Conservation (phyloP, 768 basidiomycete species). For the Coprinopsis marcescibilis region DNA sequence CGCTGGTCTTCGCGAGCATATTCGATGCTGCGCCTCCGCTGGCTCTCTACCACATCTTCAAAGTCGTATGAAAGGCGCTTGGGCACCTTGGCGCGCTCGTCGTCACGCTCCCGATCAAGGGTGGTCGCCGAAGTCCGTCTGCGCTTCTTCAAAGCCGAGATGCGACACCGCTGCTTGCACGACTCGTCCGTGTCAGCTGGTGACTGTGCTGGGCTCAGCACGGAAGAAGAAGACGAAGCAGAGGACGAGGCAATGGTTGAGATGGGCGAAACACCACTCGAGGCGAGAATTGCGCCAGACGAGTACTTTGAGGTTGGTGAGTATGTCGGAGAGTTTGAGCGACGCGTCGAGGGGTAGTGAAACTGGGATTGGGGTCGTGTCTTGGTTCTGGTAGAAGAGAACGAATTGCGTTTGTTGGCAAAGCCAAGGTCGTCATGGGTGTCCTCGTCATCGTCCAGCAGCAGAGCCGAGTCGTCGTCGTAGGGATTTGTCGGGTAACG, state of each 20-base stretch:
- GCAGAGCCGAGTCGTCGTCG: slow-evolving; percentile 8
- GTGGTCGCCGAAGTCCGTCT: slow-evolving; percentile 4
- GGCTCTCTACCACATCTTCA: slow-evolving; percentile 1
- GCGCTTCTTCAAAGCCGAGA: slow-evolving; percentile 8
- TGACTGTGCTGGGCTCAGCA: background rate
- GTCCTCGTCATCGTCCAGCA: slow-evolving; percentile 9
- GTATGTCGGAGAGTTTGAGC: slow-evolving; percentile 8
- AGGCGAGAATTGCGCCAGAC: slow-evolving; percentile 8
- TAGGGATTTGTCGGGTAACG: slow-evolving; percentile 7
- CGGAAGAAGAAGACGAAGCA: slow-evolving; percentile 6
- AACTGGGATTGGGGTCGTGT: background rate
- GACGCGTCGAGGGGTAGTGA: slow-evolving; percentile 3
- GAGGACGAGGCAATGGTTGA: slow-evolving; percentile 3
- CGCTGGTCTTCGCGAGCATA: slow-evolving; percentile 9
- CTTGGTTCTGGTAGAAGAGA: background rate
- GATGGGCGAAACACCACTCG: background rate
- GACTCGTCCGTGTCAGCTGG: slow-evolving; percentile 3
- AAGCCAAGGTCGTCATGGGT: background rate
- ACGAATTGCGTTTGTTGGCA: slow-evolving; percentile 9
- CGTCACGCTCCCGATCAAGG: slow-evolving; percentile 1
- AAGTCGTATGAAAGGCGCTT: background rate
- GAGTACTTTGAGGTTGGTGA: background rate
- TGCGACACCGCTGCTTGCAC: background rate
- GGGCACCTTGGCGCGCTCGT: background rate
- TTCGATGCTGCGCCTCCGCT: background rate